Base-by-base conservation (phyloP, 1,139 yeast genomes). In the Zygosaccharomyces sapae region DNA sequence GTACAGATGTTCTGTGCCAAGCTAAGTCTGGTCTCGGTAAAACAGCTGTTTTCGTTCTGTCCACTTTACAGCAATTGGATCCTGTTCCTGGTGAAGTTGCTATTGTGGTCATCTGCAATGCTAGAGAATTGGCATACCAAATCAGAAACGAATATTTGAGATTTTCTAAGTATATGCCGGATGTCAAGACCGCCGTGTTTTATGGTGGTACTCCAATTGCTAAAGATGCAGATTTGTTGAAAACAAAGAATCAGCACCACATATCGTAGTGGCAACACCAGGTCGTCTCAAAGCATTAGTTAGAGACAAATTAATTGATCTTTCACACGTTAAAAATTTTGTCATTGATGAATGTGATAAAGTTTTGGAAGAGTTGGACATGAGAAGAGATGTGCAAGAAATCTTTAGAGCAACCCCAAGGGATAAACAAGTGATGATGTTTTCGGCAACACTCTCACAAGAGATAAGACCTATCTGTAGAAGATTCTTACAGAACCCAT, bases 21-120 rank as follows among this genome's bases (percentile, higher is more conserved):
- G 98, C 98, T 70, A 92, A 92, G 77, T 92, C 98, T 42, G 98
- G 98, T 83, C 79, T 92, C 61, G 98, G 98, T 83, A 92, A 92
- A 72, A 92, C 98, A 50, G 98, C 98, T 44, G 98, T 92, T 52
- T 92, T 92, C 63, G 97, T 92, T 50, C 78, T 92, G 65, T 88
- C 97, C 22, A 90, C 98, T 51, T 79, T 92, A 67, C 97, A 92
- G 73, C 97, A 92, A 74, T 79, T 92, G 65, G 98, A 92, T 66
- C 97, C 98, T 45, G 89, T 92, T 56, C 89, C 95, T 53, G 98
- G 98, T 64, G 97, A 92, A 72, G 86, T 92, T 55, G 81, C 96
- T 48, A 92, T 95, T 50, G 77, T 92, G 65, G 97, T 92, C 47
- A 80, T 92, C 61, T 92, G 98, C 75, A 97, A 92, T 73, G 94